Conservation (phyloP, 805 yeast species). For the Ogataea dorogensis region DNA sequence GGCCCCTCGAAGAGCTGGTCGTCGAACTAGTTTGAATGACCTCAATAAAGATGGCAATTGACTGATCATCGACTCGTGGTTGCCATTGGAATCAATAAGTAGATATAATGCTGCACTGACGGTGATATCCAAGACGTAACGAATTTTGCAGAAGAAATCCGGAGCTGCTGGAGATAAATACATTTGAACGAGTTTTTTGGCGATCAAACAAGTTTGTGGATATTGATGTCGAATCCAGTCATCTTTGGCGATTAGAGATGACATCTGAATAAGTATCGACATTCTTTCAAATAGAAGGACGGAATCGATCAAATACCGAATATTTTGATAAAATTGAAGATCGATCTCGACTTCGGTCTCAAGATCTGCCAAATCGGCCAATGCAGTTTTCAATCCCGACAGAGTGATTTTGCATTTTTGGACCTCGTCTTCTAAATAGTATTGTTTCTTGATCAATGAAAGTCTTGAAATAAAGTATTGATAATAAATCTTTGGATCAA, state of each 20-base stretch:
- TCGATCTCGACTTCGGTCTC: constrained; percentile 1
- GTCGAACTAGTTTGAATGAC: constrained; percentile 1
- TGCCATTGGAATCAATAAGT: constrained; percentile 22
- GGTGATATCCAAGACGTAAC: constrained; percentile 19
- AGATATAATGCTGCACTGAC: constrained; percentile 23
- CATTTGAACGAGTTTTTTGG: constrained; percentile 1
- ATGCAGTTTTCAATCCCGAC: neutral
- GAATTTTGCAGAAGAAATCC: constrained; percentile 13
- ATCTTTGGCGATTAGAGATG: constrained; percentile 10
- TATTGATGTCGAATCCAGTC: constrained; percentile 21
- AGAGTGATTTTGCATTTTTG: neutral
- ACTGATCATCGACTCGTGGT: constrained; percentile 9
- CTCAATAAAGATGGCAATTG: neutral
- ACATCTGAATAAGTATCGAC: constrained; percentile 3
- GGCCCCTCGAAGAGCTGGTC: constrained; percentile 27
- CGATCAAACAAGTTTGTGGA: constrained; percentile 4
- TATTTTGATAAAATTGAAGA: too few relatives aligned
- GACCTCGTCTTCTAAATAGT: neutral
- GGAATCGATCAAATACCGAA: neutral
- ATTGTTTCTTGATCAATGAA: constrained; percentile 1
- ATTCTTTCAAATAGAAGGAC: constrained; percentile 2
- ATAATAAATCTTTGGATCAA: constrained; percentile 1
- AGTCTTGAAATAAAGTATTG: neutral
- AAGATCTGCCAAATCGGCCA: constrained; percentile 1
- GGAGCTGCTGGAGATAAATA: constrained; percentile 9